Conservation (phyloP, 768 basidiomycete species). For the Russula compacta region DNA sequence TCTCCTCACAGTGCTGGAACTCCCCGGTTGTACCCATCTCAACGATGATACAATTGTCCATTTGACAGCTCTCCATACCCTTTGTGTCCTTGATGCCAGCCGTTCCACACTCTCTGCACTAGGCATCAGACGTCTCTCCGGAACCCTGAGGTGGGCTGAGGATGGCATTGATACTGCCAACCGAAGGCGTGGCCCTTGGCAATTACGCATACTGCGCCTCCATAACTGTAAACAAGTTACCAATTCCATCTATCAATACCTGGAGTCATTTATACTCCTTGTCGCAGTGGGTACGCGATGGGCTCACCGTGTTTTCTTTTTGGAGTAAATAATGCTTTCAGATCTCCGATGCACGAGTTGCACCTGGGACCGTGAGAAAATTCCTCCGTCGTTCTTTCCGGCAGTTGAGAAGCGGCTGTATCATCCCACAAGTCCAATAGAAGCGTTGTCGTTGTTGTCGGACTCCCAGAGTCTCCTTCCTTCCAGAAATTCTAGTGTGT, state of each 20-base stretch:
- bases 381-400: conserved; percentile 12
- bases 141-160: conserved; percentile 35
- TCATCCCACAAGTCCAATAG: conserved; percentile 12
- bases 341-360: conserved; percentile 21
- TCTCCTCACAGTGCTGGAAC: conserved; percentile 53
- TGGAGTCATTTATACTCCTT: conserved; percentile 18
- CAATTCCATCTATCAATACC: conserved; percentile 9
- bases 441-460: conserved; percentile 10
- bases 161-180: conserved; percentile 23
- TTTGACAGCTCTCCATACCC: conserved; percentile 43
- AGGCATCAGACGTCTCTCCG: conserved; percentile 44
- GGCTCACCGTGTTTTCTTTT: not conserved
- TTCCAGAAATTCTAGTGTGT: conserved; percentile 7
- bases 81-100: conserved; percentile 59
- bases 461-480: conserved; percentile 4
- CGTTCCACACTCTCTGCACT: conserved; percentile 41
- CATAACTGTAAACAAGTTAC: conserved; percentile 13
- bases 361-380: conserved; percentile 1
- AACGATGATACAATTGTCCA: conserved; percentile 46
- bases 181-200: conserved; percentile 20
- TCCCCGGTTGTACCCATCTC: conserved; percentile 46
- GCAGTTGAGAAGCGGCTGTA: conserved; percentile 14
- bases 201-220: conserved; percentile 19
- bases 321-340: not conserved
- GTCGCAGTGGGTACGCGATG: conserved; percentile 14